phyloP scores from a whole-genome alignment of 2,329 filamentous ascomycete genomes.

The Grosmannia clavigera region DNA sequence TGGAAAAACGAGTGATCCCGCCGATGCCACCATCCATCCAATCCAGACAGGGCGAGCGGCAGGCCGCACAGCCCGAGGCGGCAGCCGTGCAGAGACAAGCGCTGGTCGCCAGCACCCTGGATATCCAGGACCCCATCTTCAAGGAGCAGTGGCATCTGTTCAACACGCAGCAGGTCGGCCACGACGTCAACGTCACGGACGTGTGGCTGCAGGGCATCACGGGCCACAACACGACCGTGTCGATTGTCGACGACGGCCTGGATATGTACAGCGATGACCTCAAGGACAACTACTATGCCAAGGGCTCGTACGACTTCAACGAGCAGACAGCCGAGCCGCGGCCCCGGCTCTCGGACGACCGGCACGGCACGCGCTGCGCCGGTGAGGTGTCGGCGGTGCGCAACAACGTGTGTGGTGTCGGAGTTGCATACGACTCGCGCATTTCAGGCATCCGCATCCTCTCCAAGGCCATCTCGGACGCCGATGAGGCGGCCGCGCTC shows the following conservation, averaged over 20 bases:
- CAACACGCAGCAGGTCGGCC: constrained; percentile 67
- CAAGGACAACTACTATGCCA: constrained; percentile 84
- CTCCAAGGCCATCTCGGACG: constrained; percentile 78
- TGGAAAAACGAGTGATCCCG: constrained; percentile 39
- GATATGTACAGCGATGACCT: constrained; percentile 94
- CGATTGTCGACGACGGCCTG: constrained; percentile 90
- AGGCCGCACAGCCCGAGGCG: neutral
- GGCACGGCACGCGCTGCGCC: constrained; percentile 85
- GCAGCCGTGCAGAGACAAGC: constrained; percentile 44
- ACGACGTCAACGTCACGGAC: constrained; percentile 93
- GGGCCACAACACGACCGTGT: constrained; percentile 76
- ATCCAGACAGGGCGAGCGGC: constrained; percentile 11
- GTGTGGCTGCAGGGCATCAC: constrained; percentile 88
- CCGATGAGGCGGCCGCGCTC: constrained; percentile 83
- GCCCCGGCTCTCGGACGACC: constrained; percentile 73
- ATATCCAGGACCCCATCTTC: constrained; percentile 83
- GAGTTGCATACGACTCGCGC: constrained; percentile 83
- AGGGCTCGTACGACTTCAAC: constrained; percentile 94
- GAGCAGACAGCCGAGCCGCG: constrained; percentile 67
- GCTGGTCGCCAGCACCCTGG: constrained; percentile 50
- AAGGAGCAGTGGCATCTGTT: constrained; percentile 89
- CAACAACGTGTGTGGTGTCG: constrained; percentile 91
- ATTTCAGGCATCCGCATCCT: constrained; percentile 88
- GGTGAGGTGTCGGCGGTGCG: constrained; percentile 87
- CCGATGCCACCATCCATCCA: neutral